Conservation (phyloP, 2,329 filamentous ascomycete species). For the Chaetomium olivaceum region DNA sequence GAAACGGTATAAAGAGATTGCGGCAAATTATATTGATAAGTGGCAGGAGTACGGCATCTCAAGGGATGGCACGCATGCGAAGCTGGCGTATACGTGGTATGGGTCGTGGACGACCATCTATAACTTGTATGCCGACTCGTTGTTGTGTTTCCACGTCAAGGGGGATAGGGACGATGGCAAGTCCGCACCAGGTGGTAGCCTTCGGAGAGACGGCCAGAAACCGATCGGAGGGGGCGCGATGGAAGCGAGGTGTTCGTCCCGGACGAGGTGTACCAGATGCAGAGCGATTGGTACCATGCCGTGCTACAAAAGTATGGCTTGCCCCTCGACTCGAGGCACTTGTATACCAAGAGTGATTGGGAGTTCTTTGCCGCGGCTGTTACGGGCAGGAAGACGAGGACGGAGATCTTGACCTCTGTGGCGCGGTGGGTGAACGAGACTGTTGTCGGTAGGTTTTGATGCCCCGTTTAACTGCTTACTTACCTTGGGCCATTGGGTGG, state of each 20-base stretch:
- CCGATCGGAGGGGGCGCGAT: conserved; percentile 32
- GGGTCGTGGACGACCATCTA: conserved; percentile 82
- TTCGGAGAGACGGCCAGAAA: conserved; percentile 26
- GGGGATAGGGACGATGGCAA: conserved; percentile 18
- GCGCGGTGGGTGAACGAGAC: conserved; percentile 85
- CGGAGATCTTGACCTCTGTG: conserved; percentile 71
- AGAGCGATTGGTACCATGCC: conserved; percentile 77
- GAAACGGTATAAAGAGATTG: conserved; percentile 54
- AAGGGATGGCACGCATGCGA: conserved; percentile 70
- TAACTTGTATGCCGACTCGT: conserved; percentile 72
- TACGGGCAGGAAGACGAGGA: conserved; percentile 65
- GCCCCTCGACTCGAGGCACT: conserved; percentile 76
- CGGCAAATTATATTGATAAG: conserved; percentile 65
- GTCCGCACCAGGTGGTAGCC: neutral
- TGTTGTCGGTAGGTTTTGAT: conserved; percentile 53
- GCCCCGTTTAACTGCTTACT: neutral
- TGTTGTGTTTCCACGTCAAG: conserved; percentile 73
- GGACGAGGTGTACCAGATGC: conserved; percentile 71
- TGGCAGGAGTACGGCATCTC: conserved; percentile 73
- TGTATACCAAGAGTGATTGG: conserved; percentile 90
- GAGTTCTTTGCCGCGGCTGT: conserved; percentile 86
- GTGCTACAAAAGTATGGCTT: conserved; percentile 81
- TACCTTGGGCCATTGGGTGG: neutral
- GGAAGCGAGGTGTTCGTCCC: conserved; percentile 61
- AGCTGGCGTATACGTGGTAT: conserved; percentile 78